Evolutionary conservation across 345 rosid genomes (phyloP), one percentile per base, ranked within the genome.

Genomic region (Gossypium anomalum): DNA sequence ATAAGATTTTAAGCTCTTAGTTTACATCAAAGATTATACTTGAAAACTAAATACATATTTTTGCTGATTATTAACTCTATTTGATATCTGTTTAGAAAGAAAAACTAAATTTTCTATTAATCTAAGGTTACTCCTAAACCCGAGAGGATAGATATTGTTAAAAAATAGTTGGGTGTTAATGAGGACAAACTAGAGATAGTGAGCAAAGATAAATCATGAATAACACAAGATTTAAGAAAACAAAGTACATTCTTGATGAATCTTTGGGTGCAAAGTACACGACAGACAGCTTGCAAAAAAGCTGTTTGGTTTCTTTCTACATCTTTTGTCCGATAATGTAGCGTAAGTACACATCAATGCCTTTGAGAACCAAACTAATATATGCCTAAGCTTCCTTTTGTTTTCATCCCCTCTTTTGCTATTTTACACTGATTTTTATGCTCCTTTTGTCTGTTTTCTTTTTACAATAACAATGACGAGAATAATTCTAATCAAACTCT

Each of bases 291-390:
- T 51, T 58, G 73, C 23, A 20, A 71, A 51, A 25, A 45, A 45
- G 63, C 49, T 14, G 68, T 76, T 51, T 63, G 79, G 17, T 60
- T 60, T 60, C 64, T 66, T 72, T 72, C 66, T 29, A 22, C 61
- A 67, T 49, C 71, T 76, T 59, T 53, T 70, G 19, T 68, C 76
- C 62, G 71, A 72, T 53, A 38, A 67, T 43, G 15, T 22, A 60
- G 59, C 41, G 70, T 61, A 73, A 52, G 80, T 61, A 55, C 20
- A 74, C 78, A 63, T 77, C 80, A 77, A 53, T 64, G 23, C 41
- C 34, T 52, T 51, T 27, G 52, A 44, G 9, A 64, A 52, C 38
- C 56, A 15, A 68, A 73, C 63, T 11, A 13, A 13, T 25, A 51
- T 59, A 38, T 56, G 68, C 72, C 78, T 59, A 77, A 62, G 47